These are phyloP conservation scores for Leccinellum albellum DNA, from an alignment of 768 basidiomycete genomes.

Conservation along the genomic window DNA sequence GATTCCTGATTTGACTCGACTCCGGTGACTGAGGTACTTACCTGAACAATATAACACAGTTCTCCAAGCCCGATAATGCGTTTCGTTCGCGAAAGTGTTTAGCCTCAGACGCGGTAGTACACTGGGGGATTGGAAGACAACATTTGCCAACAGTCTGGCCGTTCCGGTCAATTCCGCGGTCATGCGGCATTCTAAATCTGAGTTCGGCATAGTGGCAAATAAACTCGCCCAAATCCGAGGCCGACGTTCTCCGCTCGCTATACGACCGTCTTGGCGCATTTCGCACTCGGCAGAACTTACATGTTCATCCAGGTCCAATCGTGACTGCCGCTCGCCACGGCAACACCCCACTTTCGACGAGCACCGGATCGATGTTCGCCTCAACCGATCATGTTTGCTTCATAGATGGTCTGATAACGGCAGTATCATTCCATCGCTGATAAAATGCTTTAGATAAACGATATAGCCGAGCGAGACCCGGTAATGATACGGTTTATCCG, in stretches of 20 bases:
- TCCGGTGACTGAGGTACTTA: neutral
- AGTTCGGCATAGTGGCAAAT: neutral
- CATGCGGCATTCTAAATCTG: neutral
- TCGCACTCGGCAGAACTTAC: neutral
- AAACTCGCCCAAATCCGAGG: slow-evolving; percentile 2
- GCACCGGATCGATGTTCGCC: neutral
- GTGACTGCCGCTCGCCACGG: slow-evolving; percentile 7
- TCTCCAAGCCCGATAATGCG: neutral
- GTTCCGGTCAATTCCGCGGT: neutral
- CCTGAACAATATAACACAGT: neutral
- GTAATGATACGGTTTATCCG: neutral
- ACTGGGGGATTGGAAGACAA: neutral
- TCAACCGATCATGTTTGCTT: slow-evolving; percentile 5
- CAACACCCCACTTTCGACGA: slow-evolving; percentile 1
- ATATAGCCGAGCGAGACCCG: neutral
- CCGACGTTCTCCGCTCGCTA: neutral
- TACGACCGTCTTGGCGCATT: neutral
- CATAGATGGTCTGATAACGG: slow-evolving; percentile 12
- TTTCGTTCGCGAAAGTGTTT: neutral
- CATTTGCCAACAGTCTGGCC: too few relatives aligned
- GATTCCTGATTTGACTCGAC: neutral
- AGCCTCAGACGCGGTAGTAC: neutral
- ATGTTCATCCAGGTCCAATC: neutral
- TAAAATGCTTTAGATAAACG: neutral
- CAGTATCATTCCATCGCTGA: neutral